Percentiles rank a stretch among this genome's conserved stretches.
These are phyloP conservation scores for Stentor coeruleus DNA, from an alignment of 73 alveolate genomes.

Conservation along the genomic window DNA sequence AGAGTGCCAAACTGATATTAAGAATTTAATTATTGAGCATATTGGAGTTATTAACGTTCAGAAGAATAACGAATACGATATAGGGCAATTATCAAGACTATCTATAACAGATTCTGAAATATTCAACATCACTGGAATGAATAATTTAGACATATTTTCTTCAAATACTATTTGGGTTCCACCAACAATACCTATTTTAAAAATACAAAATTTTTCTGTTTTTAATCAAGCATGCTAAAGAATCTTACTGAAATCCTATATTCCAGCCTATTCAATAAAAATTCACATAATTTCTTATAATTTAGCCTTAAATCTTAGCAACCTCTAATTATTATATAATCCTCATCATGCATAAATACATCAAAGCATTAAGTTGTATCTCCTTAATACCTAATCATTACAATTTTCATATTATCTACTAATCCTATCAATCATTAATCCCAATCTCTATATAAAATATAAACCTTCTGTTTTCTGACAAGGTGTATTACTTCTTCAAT, in stretches of 20 bases:
- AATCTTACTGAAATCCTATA: no score
- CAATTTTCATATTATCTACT: neutral
- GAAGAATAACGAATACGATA: neutral
- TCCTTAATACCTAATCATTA: no score
- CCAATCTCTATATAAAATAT: constrained; percentile 19
- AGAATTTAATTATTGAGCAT: no score
- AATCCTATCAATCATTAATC: neutral
- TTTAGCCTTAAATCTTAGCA: no score
- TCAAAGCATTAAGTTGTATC: no score
- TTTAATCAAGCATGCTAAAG: no score
- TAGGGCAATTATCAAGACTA: neutral
- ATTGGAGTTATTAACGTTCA: neutral
- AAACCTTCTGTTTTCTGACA: neutral
- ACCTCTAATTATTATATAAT: no score
- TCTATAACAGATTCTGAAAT: neutral
- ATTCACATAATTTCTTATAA: no score
- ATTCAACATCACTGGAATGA: neutral
- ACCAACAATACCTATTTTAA: no score
- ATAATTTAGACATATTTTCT: neutral
- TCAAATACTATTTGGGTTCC: neutral
- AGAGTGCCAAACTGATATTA: neutral
- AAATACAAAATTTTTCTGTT: no score
- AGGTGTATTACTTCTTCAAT: neutral
- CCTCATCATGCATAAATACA: no score
- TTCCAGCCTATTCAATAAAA: no score